Base-by-base conservation (phyloP, 139 green algal species). In the Haematococcus lacustris region DNA sequence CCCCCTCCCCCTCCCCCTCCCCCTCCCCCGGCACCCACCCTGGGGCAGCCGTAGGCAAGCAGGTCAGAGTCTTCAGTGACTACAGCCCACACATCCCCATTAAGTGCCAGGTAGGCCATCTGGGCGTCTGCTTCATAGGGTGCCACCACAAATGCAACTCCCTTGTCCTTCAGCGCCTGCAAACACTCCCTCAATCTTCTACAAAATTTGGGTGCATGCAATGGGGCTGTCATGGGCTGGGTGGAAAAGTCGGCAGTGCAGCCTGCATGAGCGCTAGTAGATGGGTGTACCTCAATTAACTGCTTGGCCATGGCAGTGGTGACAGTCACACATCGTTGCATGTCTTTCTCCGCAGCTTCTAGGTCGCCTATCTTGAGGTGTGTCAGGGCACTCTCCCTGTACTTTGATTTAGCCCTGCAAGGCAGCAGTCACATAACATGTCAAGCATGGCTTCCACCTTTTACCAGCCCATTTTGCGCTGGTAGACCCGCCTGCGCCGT, bases 71-170 rank as follows among this genome's bases (percentile, higher is more conserved):
- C 95, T 69, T 99, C 95, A 3, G 95, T 99, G 59, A 98, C 81
- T 6, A 99, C 90, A 0, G 82, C 82, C 40, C 95, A 76, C 28
- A 97, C 94, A 3, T 86, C 33, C 13, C 85, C 88, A n/a, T 69
- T 85, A 13, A 88, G 61, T 2, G 89, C 89, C 51, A 97, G 63
- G 86, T 95, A 93, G 0, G 88, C 86, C 88, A 99, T 92, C 88
- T 98, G 94, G 0, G 92, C 91, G 75, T 99, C 95, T 0, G 95
- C 95, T 64, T 99, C 95, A 77, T 98, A 99, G 0, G 95, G 95
- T 3, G 95, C 95, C 38, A 98, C 93, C 1, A 99, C 50, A 57
- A 83, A 97, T 3, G 87, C 66, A 34, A 98, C 83, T 6, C 78
- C 82, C 25, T 65, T 66, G 23, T 71, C 77, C 73, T 90, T 90